phyloP scores from a whole-genome alignment of 2,329 filamentous ascomycete species.

The Nigrospora oryzae region DNA sequence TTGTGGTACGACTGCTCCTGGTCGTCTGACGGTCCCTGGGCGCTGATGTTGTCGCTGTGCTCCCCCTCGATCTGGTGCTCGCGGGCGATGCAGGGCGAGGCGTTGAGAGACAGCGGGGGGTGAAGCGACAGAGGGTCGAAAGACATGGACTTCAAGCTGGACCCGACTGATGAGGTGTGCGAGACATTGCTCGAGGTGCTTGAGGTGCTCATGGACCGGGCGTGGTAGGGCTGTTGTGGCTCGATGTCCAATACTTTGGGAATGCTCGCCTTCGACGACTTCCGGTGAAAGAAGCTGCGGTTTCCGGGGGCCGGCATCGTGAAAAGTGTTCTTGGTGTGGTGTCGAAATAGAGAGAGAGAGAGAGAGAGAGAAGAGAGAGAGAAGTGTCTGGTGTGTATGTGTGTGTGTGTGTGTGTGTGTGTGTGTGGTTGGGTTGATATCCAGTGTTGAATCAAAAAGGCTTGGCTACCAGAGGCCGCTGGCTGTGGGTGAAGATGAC shows the following conservation, averaged over 20 bases:
- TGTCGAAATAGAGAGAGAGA: neutral
- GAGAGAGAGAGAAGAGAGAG: neutral
- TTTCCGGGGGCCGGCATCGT: neutral
- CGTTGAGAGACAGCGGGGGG: conserved; percentile 20
- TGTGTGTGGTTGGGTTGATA: no score
- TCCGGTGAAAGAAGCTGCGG: neutral
- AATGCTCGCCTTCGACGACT: neutral
- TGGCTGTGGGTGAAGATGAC: neutral
- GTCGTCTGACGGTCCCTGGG: neutral
- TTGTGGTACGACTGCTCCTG: conserved; percentile 10
- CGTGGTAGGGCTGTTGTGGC: conserved; percentile 8
- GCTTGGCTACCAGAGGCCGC: no score
- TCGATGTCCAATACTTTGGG: conserved; percentile 1
- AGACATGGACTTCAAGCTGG: conserved; percentile 7
- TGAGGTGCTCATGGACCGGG: conserved; percentile 8
- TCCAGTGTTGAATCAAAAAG: no score
- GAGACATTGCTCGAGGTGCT: conserved; percentile 19
- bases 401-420: no score
- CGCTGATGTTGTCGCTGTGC: conserved; percentile 8
- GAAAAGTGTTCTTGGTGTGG: neutral
- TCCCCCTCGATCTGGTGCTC: conserved; percentile 14
- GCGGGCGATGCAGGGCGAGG: conserved; percentile 17
- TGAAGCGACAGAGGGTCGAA: conserved; percentile 21
- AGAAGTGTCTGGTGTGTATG: neutral
- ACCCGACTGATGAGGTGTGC: conserved; percentile 12